These are phyloP conservation scores for Citrus reticulata DNA, from an alignment of 345 rosid genomes.

Conservation along the genomic window DNA sequence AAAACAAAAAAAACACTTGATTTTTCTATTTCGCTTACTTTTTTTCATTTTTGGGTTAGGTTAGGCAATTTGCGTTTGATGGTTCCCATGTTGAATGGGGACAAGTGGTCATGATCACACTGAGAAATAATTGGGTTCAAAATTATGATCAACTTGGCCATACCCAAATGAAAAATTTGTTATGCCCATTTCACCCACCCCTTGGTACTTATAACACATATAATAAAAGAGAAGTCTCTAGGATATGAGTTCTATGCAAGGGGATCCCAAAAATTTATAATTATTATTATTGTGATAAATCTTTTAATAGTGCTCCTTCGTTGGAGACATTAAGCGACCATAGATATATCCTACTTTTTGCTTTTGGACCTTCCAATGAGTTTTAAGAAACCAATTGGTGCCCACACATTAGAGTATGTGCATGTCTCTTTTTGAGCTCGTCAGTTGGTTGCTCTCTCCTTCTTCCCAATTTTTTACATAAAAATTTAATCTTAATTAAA, in stretches of 20 bases:
- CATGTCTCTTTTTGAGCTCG: background rate
- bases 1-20: background rate
- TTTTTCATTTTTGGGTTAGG: background rate
- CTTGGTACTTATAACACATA: background rate
- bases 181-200: background rate
- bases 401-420: background rate
- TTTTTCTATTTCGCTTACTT: background rate
- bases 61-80: slow-evolving; percentile 1
- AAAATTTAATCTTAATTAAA: background rate
- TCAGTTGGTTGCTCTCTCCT: background rate
- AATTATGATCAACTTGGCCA: background rate
- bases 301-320: background rate
- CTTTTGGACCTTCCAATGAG: background rate
- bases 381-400: background rate
- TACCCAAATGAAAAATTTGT: background rate
- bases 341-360: background rate
- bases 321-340: background rate
- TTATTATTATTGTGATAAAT: background rate
- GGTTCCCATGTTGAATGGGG: slow-evolving; percentile 1
- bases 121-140: background rate
- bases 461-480: background rate
- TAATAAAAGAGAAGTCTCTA: background rate
- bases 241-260: background rate
- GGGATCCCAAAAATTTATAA: background rate
- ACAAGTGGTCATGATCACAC: background rate